Evolutionary conservation across 2,329 filamentous ascomycete species (phyloP).

Genomic region (Aspergillus intermedius): DNA sequence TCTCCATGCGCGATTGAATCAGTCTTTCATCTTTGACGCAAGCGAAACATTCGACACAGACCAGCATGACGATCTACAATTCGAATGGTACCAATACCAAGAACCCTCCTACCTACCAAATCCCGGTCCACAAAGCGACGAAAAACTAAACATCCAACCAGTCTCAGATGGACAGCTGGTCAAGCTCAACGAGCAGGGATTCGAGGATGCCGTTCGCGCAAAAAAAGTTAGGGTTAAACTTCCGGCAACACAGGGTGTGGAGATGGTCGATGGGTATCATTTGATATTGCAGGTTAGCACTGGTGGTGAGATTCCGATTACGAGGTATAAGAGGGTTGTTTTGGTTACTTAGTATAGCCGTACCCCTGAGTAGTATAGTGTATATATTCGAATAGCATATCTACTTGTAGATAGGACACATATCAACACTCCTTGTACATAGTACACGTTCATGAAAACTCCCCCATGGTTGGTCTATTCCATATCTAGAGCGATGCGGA

Average conservation of each 20-base stretch:
- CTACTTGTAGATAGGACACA: too few species aligned
- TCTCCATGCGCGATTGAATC: not conserved
- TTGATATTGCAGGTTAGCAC: not conserved
- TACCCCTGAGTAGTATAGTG: too few species aligned
- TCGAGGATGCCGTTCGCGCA: not conserved
- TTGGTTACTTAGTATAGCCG: not conserved
- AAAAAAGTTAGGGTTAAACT: not conserved
- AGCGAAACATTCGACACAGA: not conserved
- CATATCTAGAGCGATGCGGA: too few species aligned
- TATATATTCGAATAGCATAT: too few species aligned
- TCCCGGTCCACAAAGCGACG: not conserved
- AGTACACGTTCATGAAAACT: too few species aligned
- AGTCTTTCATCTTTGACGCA: not conserved
- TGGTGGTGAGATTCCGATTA: constrained; percentile 5
- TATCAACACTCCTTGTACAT: too few species aligned
- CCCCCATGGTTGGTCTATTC: too few species aligned
- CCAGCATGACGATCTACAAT: not conserved
- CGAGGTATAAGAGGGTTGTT: not conserved
- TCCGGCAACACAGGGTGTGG: not conserved
- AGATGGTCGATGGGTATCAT: not conserved
- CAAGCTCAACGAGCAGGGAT: not conserved
- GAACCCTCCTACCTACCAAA: not conserved
- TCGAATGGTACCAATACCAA: not conserved
- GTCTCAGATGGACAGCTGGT: not conserved
- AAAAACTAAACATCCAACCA: not conserved